Evolutionary conservation across 164 flowering plant species (phyloP), one percentile per base, ranked within the genome.

Genomic region (Macadamia tetraphylla): DNA sequence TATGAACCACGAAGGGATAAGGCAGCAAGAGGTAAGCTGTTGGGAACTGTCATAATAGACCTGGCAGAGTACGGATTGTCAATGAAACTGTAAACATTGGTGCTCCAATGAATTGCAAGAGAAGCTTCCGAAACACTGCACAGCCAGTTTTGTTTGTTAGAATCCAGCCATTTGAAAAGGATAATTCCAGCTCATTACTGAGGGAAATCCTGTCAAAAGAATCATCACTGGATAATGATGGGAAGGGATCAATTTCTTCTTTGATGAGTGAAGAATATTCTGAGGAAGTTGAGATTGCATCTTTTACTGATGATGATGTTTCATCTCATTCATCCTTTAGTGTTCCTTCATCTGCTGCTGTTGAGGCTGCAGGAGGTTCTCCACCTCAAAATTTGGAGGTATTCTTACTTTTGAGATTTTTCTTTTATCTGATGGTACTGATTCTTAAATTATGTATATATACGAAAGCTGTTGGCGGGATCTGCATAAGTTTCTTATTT

Each of bases 281-380:
- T 56, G 88, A 82, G 62, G 98, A 87, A 64, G 71, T 74, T 31
- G 98, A 87, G 75, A 74, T 87, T 63, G 86, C 87, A 9, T 83
- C 92, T 29, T 85, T 88, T 64, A 88, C 96, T 11, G 98, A 84
- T 73, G 91, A 86, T 73, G 91, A 83, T 72, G 74, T 58, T 66
- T 81, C 88, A 64, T 79, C 85, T 1, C 86, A 81, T 66, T 88
- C 94, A 52, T 87, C 92, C 1, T 68, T 29, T 60, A 72, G 79
- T 6, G 58, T 68, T 60, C 70, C 80, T 29, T 79, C 85, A 46
- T 80, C 88, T 65, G 73, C 88, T 65, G 73, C 76, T 62, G 53
- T 67, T 57, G 88, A 83, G 29, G 70, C 73, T 23, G 44, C 73
- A 44, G 71, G 69, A 46, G 64, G 52, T 69, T 79, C 82, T 8